These are phyloP conservation scores for Leccinum griseonigrum DNA, from an alignment of 1,284 basidiomycete species.

Conservation along the genomic window DNA sequence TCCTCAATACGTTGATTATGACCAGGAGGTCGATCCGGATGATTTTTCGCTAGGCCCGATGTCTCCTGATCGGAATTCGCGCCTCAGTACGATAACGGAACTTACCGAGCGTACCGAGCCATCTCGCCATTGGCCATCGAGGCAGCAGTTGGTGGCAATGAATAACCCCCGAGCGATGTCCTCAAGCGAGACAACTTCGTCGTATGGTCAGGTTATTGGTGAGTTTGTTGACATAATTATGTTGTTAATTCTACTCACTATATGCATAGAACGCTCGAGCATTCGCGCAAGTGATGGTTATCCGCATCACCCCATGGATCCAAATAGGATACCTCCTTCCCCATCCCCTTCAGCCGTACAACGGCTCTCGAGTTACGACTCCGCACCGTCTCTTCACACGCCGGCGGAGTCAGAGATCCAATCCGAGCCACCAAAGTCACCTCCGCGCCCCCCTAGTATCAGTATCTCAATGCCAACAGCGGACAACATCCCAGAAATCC, in stretches of 20 bases:
- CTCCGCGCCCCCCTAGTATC: conserved; percentile 40
- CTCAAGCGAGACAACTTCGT: conserved; percentile 48
- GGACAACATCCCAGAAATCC: conserved; percentile 55
- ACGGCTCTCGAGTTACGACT: conserved; percentile 57
- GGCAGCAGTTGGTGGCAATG: conserved; percentile 37
- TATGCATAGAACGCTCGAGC: conserved; percentile 17
- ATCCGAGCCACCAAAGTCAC: conserved; percentile 25
- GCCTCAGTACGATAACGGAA: conserved; percentile 64
- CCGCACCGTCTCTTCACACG: conserved; percentile 50
- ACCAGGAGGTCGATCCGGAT: conserved; percentile 19
- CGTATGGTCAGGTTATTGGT: conserved; percentile 65
- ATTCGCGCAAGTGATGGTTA: conserved; percentile 7
- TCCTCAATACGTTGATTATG: conserved; percentile 22
- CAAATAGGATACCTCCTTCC: conserved; percentile 61
- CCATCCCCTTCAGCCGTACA: conserved; percentile 72
- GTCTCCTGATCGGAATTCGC: conserved; percentile 30
- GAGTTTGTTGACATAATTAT: conserved; percentile 21
- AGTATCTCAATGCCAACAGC: conserved; percentile 44
- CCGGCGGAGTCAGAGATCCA: conserved; percentile 39
- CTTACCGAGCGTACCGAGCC: conserved; percentile 60
- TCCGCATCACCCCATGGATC: conserved; percentile 39
- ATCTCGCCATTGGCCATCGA: conserved; percentile 44
- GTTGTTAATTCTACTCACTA: conserved; percentile 4
- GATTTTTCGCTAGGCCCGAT: conserved; percentile 18
- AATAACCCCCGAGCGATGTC: conserved; percentile 38